Evolutionary conservation across 73 alveolate species (phyloP).

Genomic region (Tetrahymena malaccensis): DNA sequence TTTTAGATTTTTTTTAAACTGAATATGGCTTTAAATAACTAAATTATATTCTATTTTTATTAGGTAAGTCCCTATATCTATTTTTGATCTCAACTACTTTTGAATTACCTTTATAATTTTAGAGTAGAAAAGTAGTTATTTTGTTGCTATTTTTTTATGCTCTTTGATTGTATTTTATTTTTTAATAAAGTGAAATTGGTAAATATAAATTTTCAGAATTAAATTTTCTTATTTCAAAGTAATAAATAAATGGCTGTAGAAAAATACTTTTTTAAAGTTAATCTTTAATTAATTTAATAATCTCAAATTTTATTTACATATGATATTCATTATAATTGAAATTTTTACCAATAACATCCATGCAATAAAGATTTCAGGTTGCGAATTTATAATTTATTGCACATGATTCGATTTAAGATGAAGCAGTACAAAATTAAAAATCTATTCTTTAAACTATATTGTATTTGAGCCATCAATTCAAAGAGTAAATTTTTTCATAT

Average conservation of each 20-base stretch:
- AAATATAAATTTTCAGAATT: background rate
- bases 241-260: background rate
- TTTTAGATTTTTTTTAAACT: no score
- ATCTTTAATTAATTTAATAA: no score
- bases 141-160: no score
- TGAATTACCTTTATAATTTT: no score
- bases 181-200: background rate
- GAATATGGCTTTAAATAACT: background rate
- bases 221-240: background rate
- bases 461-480: no score
- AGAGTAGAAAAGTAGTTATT: background rate
- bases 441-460: background rate
- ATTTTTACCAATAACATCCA: background rate
- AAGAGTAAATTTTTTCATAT: no score
- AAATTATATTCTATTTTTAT: no score
- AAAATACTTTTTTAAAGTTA: background rate
- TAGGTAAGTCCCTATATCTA: background rate
- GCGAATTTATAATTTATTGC: no score
- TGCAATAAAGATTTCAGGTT: background rate
- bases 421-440: background rate
- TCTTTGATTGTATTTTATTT: background rate
- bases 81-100: background rate
- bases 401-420: background rate
- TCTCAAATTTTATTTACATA: background rate
- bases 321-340: background rate